Evolutionary conservation across 768 basidiomycete genomes (phyloP).

Genomic region (Amanita exitialis): DNA sequence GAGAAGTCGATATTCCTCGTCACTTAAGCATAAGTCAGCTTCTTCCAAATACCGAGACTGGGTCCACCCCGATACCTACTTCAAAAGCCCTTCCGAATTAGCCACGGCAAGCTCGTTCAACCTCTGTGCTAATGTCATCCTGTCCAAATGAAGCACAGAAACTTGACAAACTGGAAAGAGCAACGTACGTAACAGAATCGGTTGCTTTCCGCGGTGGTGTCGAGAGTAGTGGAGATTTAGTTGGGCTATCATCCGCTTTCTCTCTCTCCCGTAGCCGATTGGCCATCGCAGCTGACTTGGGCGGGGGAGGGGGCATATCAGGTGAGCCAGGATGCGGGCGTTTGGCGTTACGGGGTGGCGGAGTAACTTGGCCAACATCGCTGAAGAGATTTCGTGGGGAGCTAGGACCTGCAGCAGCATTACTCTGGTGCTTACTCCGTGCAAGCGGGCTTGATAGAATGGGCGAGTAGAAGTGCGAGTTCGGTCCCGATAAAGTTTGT

Average conservation of each 20-base stretch:
- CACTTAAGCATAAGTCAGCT: constrained; percentile 29
- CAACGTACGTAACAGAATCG: constrained; percentile 47
- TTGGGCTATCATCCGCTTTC: neutral
- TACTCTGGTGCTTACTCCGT: constrained; percentile 9
- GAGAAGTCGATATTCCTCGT: constrained; percentile 78
- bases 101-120: constrained; percentile 74
- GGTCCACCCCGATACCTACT: constrained; percentile 30
- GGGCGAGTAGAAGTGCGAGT: constrained; percentile 13
- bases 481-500: constrained; percentile 25
- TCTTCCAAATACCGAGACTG: constrained; percentile 1
- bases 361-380: constrained; percentile 10
- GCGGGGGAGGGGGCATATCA: constrained; percentile 5
- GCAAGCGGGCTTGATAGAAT: constrained; percentile 16
- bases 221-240: neutral
- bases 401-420: constrained; percentile 14
- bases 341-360: constrained; percentile 14
- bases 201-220: constrained; percentile 25
- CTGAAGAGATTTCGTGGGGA: constrained; percentile 15
- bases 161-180: constrained; percentile 6
- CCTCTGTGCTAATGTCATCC: constrained; percentile 69
- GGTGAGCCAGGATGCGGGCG: constrained; percentile 4
- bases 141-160: constrained; percentile 17
- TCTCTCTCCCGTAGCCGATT: constrained; percentile 4
- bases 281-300: constrained; percentile 2
- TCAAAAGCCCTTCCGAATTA: constrained; percentile 71